Percentiles rank a stretch among this genome's conserved stretches.
These are phyloP conservation scores for Heliosperma pusillum DNA, from an alignment of 148 eudicot species.

Conservation along the genomic window DNA sequence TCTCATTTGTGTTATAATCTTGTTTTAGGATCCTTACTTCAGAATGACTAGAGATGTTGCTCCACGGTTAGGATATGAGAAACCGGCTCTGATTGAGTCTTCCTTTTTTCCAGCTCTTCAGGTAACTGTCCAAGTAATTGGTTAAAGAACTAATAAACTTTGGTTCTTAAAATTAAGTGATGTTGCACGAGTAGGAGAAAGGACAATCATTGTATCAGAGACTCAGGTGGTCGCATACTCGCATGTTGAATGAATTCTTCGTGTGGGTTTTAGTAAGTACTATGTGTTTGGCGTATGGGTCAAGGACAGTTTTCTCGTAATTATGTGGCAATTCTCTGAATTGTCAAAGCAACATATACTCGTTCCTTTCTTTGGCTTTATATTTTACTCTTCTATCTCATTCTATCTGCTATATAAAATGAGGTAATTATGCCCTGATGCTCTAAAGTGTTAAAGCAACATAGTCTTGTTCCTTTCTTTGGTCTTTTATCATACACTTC, in stretches of 20 bases:
- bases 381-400: not conserved
- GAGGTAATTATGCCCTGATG: too few relatives aligned
- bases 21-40: constrained; percentile 91
- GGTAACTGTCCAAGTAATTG: constrained; percentile 34
- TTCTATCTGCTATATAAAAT: too few relatives aligned
- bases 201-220: not conserved
- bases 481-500: not conserved
- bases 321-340: not conserved
- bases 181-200: not conserved
- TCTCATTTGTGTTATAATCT: constrained; percentile 13
- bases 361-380: not conserved
- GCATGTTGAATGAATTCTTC: not conserved
- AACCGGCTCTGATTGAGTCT: constrained; percentile 93
- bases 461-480: not conserved
- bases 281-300: not conserved
- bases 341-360: not conserved
- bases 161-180: not conserved
- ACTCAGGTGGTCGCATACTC: not conserved
- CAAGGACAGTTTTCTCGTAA: not conserved
- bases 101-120: constrained; percentile 96
- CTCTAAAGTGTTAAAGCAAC: too few relatives aligned
- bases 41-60: constrained; percentile 99
- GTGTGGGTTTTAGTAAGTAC: not conserved
- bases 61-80: constrained; percentile 86
- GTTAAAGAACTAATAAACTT: not conserved